These are phyloP conservation scores for Mortierella sp. DNA, from an alignment of 371 early-diverging fungal genomes.

Conservation along the genomic window DNA sequence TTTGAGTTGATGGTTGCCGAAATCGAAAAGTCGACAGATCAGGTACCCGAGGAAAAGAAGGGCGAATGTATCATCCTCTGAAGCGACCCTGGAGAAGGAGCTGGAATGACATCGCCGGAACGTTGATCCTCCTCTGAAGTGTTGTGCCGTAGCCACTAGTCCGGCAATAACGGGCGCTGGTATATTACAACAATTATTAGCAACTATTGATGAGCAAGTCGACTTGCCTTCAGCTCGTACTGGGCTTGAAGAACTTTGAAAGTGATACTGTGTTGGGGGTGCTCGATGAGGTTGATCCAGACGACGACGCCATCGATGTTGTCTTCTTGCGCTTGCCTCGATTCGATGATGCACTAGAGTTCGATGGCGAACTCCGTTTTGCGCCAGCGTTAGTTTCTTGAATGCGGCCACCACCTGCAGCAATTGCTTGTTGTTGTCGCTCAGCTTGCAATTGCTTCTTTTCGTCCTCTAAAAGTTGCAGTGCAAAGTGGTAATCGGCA, in stretches of 20 bases:
- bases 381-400: not conserved
- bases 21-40: conserved; percentile 73
- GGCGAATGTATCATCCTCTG: conserved; percentile 63
- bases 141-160: not conserved
- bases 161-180: not conserved
- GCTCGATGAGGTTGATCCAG: conserved; percentile 4
- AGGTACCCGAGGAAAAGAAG: conserved; percentile 68
- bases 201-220: not conserved
- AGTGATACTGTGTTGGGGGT: not conserved
- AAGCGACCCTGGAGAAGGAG: conserved; percentile 2
- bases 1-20: conserved; percentile 76
- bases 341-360: not conserved
- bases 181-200: not conserved
- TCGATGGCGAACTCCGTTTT: conserved; percentile 11
- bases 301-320: not conserved
- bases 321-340: conserved; percentile 34
- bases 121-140: not conserved
- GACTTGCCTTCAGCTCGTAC: not conserved
- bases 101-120: not conserved
- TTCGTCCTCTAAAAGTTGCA: conserved; percentile 58
- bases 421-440: conserved; percentile 25
- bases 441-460: conserved; percentile 48
- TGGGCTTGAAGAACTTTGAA: conserved; percentile 38
- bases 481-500: conserved; percentile 62
- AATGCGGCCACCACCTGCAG: not conserved